Conservation (phyloP, 163 green algal species). For the Prototheca cutis region DNA sequence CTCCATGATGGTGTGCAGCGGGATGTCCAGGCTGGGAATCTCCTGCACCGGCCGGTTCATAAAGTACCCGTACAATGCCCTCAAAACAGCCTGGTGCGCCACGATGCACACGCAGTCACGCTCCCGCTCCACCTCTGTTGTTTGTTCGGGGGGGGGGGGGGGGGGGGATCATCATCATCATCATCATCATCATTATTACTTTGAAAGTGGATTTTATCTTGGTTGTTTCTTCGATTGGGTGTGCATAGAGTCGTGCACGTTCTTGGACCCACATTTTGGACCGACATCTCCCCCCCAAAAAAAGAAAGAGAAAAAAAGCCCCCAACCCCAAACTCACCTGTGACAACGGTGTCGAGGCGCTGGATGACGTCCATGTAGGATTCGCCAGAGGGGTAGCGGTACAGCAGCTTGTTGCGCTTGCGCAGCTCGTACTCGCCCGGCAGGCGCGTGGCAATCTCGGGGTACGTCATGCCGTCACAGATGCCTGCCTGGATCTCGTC, state of each 20-base stretch:
- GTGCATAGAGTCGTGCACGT: no score
- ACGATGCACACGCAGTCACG: constrained; percentile 78
- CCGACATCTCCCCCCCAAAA: no score
- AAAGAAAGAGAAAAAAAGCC: no score
- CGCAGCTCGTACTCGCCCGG: constrained; percentile 70
- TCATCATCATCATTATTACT: no score
- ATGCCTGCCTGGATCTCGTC: constrained; percentile 81
- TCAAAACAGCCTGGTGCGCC: constrained; percentile 72
- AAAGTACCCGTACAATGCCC: constrained; percentile 62
- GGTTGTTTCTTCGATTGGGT: no score
- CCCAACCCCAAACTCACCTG: no score
- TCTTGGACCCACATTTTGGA: no score
- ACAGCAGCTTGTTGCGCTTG: constrained; percentile 79
- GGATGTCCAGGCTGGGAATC: constrained; percentile 53
- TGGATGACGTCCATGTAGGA: constrained; percentile 87
- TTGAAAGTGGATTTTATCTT: no score
- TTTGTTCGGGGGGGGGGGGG: no score
- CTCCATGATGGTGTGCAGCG: constrained; percentile 65
- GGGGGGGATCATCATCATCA: no score
- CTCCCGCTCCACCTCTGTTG: constrained; percentile 85
- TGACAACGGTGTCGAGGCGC: constrained; percentile 81
- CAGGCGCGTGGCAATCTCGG: constrained; percentile 61
- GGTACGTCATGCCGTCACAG: constrained; percentile 83
- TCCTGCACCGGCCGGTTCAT: constrained; percentile 37
- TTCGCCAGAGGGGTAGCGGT: constrained; percentile 84